These are phyloP conservation scores for Ramalina intermedia DNA, from an alignment of 495 filamentous ascomycete species.

Conservation along the genomic window DNA sequence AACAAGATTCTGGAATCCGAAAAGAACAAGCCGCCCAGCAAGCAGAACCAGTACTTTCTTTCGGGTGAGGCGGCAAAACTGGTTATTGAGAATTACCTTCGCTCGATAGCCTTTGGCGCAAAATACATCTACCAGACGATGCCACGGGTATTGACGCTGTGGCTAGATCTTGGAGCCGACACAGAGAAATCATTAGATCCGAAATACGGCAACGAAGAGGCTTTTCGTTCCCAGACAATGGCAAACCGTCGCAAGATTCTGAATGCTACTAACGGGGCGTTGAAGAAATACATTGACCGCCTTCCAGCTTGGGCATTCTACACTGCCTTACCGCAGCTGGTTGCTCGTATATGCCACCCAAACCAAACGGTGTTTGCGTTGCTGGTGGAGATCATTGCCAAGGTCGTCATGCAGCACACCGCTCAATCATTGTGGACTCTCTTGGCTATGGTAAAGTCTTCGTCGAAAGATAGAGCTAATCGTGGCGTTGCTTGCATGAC, in stretches of 20 bases:
- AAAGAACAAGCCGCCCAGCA: slow-evolving; percentile 55
- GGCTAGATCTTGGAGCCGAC: slow-evolving; percentile 77
- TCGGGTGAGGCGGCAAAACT: slow-evolving; percentile 75
- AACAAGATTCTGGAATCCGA: slow-evolving; percentile 90
- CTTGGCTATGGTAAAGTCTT: slow-evolving; percentile 59
- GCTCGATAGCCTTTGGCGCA: slow-evolving; percentile 71
- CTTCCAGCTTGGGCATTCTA: slow-evolving; percentile 85
- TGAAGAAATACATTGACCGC: slow-evolving; percentile 57
- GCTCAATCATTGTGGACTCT: slow-evolving; percentile 90
- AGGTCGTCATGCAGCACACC: slow-evolving; percentile 64
- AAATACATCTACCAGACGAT: slow-evolving; percentile 94
- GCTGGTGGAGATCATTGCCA: slow-evolving; percentile 63
- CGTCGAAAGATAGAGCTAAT: slow-evolving; percentile 33
- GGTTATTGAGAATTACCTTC: slow-evolving; percentile 82
- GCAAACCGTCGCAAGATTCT: slow-evolving; percentile 50
- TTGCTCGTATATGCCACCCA: slow-evolving; percentile 80
- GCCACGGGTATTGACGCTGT: slow-evolving; percentile 78
- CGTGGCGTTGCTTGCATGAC: slow-evolving; percentile 32
- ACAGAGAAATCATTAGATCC: slow-evolving; percentile 52
- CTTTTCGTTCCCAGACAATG: slow-evolving; percentile 40
- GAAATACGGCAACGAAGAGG: slow-evolving; percentile 46
- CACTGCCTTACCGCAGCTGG: slow-evolving; percentile 80
- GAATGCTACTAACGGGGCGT: slow-evolving; percentile 50
- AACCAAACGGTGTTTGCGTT: slow-evolving; percentile 59
- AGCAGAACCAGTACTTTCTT: slow-evolving; percentile 40